Evolutionary conservation across 441 rosid genomes (phyloP).

Genomic region (Capsella rubella): DNA sequence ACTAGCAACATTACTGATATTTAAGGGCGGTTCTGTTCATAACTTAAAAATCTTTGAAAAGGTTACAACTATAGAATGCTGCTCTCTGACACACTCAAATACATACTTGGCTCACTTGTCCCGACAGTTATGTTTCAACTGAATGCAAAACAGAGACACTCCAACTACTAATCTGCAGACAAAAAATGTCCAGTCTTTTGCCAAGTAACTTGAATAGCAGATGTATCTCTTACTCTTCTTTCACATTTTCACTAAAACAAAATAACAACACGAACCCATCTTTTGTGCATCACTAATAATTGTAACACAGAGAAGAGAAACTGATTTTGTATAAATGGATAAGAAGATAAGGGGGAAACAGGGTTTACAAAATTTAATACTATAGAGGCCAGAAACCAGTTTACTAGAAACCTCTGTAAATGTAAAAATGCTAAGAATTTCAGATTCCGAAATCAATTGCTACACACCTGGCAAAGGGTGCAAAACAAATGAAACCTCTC

Average conservation of each 20-base stretch:
- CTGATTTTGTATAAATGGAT: slow-evolving; percentile 32
- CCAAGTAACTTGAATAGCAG: too few species aligned
- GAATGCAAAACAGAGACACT: not conserved
- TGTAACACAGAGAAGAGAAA: slow-evolving; percentile 22
- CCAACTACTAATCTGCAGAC: not conserved
- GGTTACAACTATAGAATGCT: not conserved
- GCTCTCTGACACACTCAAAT: not conserved
- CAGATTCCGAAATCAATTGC: slow-evolving; percentile 33
- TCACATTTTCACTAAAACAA: not conserved
- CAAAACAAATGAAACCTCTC: slow-evolving; percentile 23
- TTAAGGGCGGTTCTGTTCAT: not conserved
- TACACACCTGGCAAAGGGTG: slow-evolving; percentile 33
- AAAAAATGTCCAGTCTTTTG: not conserved
- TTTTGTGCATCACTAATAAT: not conserved
- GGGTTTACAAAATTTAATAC: slow-evolving; percentile 36
- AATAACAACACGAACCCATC: slow-evolving; percentile 3
- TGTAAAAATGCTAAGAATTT: slow-evolving; percentile 31
- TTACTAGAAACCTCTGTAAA: slow-evolving; percentile 26
- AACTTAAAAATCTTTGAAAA: not conserved
- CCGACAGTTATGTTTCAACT: slow-evolving; percentile 9
- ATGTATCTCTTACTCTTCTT: slow-evolving; percentile 1
- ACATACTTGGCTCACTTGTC: not conserved
- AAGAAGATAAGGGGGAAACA: slow-evolving; percentile 15
- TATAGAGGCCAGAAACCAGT: slow-evolving; percentile 29
- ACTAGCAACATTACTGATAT: too few species aligned